phyloP scores from a whole-genome alignment of 345 rosid genomes.

The Corchorus olitorius region DNA sequence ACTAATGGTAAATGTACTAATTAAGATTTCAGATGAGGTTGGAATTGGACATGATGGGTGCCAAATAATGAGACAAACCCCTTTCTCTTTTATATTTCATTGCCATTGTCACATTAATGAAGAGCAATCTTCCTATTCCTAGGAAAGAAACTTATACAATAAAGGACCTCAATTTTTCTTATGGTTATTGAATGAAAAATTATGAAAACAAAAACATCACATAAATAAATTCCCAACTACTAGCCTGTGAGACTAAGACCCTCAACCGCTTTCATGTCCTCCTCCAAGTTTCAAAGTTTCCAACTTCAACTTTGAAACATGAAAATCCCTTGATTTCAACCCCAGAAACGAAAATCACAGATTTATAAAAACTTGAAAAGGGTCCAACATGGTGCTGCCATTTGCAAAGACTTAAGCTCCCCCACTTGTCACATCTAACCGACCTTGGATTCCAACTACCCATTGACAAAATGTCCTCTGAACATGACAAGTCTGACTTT shows the following conservation, averaged over 20 bases:
- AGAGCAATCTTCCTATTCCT: too few relatives aligned
- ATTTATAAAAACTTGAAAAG: neutral
- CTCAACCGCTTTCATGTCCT: neutral
- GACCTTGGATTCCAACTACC: conserved; percentile 36
- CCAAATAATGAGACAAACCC: too few relatives aligned
- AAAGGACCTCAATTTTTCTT: neutral
- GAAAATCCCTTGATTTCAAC: neutral
- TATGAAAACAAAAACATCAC: neutral
- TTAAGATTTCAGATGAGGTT: too few relatives aligned
- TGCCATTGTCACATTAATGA: too few relatives aligned
- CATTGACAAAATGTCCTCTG: conserved; percentile 26
- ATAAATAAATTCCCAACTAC: conserved; percentile 5
- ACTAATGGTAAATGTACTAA: too few relatives aligned
- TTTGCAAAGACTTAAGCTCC: neutral
- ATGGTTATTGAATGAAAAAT: neutral
- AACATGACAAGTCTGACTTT: conserved; percentile 17
- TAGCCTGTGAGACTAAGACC: neutral
- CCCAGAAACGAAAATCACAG: neutral
- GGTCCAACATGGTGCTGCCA: neutral
- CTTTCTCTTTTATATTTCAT: too few relatives aligned
- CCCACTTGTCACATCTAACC: conserved; percentile 18
- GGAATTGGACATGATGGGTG: too few relatives aligned
- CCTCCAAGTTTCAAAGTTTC: neutral
- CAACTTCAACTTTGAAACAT: neutral
- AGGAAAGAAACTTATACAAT: too few relatives aligned